phyloP scores from a whole-genome alignment of 129 eudicot genomes.

The Rutidosis leptorrhynchoides region DNA sequence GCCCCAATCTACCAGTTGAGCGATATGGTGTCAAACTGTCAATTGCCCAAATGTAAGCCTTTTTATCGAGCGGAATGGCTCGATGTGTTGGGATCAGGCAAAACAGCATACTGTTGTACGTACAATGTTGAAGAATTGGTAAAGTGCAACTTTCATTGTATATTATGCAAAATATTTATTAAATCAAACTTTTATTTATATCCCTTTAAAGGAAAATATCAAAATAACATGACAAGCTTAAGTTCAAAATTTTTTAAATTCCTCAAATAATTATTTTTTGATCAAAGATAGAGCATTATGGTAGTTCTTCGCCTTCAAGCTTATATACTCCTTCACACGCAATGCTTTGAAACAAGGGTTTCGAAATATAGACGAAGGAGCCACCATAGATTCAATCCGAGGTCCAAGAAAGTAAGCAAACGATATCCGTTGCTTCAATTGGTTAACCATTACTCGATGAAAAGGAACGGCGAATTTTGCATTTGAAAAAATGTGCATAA shows the following conservation, averaged over 20 bases:
- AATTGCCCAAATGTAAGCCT: neutral
- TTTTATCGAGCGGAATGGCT: neutral
- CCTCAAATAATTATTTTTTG: constrained; percentile 16
- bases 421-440: constrained; percentile 37
- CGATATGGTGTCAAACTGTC: neutral
- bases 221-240: neutral
- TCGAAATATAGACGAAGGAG: constrained; percentile 33
- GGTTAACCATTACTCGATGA: constrained; percentile 57
- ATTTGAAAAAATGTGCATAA: constrained; percentile 55
- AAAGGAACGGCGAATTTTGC: constrained; percentile 31
- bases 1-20: neutral
- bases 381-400: constrained; percentile 26
- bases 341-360: constrained; percentile 41
- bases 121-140: neutral
- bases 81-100: neutral
- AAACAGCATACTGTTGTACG: neutral
- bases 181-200: neutral
- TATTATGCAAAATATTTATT: neutral
- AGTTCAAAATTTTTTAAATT: neutral
- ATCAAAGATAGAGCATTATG: constrained; percentile 40
- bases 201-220: neutral
- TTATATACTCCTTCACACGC: constrained; percentile 42
- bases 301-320: constrained; percentile 42
- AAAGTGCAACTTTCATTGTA: neutral
- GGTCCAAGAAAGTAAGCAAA: constrained; percentile 60